phyloP scores from a whole-genome alignment of 306 rosid species.

The Albizia julibrissin region DNA sequence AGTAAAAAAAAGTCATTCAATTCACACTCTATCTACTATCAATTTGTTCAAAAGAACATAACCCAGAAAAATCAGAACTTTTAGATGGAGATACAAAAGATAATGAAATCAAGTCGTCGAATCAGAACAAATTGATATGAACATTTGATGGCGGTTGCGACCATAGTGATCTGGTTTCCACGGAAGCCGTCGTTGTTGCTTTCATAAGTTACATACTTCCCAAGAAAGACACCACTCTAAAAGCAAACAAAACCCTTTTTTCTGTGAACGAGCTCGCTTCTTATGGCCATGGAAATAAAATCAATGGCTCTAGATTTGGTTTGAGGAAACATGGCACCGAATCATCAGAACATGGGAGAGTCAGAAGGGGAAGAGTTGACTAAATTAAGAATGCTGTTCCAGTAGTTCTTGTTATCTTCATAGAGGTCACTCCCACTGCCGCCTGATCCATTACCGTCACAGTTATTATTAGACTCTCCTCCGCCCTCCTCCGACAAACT shows the following conservation, averaged over 20 bases:
- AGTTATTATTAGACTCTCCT: conserved; percentile 53
- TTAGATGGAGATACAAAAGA: conserved; percentile 14
- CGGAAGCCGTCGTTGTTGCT: conserved; percentile 33
- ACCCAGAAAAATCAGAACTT: conserved; percentile 21
- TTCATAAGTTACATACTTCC: conserved; percentile 32
- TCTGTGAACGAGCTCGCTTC: conserved; percentile 17
- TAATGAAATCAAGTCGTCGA: conserved; percentile 12
- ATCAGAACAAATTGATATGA: conserved; percentile 41
- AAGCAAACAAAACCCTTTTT: conserved; percentile 34
- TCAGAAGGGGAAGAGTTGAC: conserved; percentile 88
- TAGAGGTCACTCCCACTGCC: conserved; percentile 51
- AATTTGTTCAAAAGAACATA: conserved; percentile 24
- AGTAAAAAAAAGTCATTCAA: conserved; percentile 20
- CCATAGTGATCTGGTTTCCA: conserved; percentile 21
- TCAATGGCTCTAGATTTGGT: conserved; percentile 12
- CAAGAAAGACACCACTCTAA: conserved; percentile 26
- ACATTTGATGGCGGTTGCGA: conserved; percentile 42
- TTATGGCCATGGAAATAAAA: conserved; percentile 24
- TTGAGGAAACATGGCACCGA: conserved; percentile 21
- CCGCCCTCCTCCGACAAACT: conserved; percentile 69
- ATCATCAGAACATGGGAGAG: conserved; percentile 76
- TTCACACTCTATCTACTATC: conserved; percentile 34
- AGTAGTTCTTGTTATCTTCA: conserved; percentile 89
- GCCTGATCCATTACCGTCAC: conserved; percentile 39
- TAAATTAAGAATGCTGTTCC: conserved; percentile 92